Evolutionary conservation across 768 basidiomycete species (phyloP).

Genomic region (Tremella yokohamensis): DNA sequence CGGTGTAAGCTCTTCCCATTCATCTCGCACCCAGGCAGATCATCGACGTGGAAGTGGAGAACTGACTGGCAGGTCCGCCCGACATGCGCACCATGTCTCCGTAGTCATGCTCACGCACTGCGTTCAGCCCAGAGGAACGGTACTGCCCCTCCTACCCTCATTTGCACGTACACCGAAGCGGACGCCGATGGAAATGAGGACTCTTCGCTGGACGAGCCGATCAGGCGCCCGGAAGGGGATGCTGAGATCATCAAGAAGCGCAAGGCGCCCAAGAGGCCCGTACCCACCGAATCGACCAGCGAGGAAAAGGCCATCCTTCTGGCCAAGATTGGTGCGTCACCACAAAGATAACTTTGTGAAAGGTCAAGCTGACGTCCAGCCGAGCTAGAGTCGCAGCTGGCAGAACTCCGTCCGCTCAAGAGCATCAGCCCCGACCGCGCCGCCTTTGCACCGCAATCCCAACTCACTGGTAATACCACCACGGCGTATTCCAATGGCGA

Average conservation of each 20-base stretch:
- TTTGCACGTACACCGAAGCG: slow-evolving; percentile 39
- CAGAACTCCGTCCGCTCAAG: slow-evolving; percentile 4
- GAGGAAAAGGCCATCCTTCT: slow-evolving; percentile 35
- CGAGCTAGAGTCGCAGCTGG: slow-evolving; percentile 16
- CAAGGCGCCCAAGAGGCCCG: slow-evolving; percentile 7
- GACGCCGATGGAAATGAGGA: background rate
- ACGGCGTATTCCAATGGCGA: too few species aligned
- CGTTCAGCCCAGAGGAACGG: slow-evolving; percentile 35
- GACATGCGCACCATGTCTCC: slow-evolving; percentile 34
- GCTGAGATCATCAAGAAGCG: slow-evolving; percentile 2
- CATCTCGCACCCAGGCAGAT: background rate
- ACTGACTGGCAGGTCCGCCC: slow-evolving; percentile 20
- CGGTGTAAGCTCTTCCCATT: slow-evolving; percentile 29
- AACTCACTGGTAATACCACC: too few species aligned
- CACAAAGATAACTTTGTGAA: background rate
- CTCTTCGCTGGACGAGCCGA: background rate
- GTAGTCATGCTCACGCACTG: slow-evolving; percentile 45
- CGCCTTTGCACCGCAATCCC: too few species aligned
- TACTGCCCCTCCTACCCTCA: slow-evolving; percentile 19
- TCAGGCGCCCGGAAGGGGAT: slow-evolving; percentile 8
- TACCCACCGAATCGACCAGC: slow-evolving; percentile 15
- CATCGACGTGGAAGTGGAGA: background rate
- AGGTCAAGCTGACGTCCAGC: slow-evolving; percentile 1
- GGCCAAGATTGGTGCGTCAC: slow-evolving; percentile 26
- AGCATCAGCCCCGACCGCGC: too few species aligned